These are phyloP conservation scores for Dactylis glomerata DNA, from an alignment of 176 grass and related monocot species.

Conservation along the genomic window DNA sequence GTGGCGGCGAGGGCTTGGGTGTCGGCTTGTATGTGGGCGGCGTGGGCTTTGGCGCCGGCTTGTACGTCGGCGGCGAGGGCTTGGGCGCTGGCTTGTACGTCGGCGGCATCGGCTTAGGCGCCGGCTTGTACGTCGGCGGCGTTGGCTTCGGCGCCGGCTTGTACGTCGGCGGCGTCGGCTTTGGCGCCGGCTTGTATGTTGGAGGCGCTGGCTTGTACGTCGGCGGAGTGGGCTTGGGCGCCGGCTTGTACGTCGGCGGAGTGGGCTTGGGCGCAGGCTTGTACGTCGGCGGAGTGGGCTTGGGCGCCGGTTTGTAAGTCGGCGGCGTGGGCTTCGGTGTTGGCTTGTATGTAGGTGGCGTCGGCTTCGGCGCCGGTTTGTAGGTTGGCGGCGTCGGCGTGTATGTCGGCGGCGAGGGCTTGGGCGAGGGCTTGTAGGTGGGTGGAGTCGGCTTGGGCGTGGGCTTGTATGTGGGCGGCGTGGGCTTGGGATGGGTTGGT, in stretches of 20 bases:
- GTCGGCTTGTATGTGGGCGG: background rate
- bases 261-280: background rate
- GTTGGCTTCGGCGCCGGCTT: background rate
- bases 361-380: background rate
- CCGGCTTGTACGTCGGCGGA: background rate
- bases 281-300: background rate
- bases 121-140: background rate
- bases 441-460: background rate
- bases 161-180: background rate
- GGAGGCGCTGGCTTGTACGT: background rate
- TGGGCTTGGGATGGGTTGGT: background rate
- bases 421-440: background rate
- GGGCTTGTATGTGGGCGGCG: slow-evolving; percentile 1
- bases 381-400: background rate
- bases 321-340: background rate
- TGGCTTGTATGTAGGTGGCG: background rate
- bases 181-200: background rate
- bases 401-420: slow-evolving; percentile 1
- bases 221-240: background rate
- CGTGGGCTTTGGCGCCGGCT: background rate
- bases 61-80: background rate
- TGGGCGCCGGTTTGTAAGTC: background rate
- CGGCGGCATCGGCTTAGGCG: background rate
- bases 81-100: background rate
- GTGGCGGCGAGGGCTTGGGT: background rate